Conservation (phyloP, 352 stramenopile genomes). For the Pythium folliculosum region DNA sequence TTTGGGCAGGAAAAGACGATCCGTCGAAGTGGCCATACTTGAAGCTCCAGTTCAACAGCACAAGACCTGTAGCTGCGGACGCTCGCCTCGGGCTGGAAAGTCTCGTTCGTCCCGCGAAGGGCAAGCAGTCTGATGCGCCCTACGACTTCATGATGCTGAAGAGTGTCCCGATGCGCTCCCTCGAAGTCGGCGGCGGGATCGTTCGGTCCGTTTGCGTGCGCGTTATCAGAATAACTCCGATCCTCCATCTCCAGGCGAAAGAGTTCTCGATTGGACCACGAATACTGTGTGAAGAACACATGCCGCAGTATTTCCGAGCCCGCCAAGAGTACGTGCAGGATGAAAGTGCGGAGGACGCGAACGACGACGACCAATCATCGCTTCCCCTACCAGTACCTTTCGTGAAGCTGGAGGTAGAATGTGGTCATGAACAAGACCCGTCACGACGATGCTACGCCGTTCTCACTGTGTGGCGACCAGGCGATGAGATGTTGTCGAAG, state of each 20-base stretch:
- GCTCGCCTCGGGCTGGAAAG: conserved; percentile 52
- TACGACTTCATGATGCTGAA: conserved; percentile 57
- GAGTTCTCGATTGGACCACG: conserved; percentile 59
- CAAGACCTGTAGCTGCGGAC: conserved; percentile 45
- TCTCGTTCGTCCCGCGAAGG: conserved; percentile 26
- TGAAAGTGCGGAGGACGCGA: neutral
- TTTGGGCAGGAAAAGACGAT: conserved; percentile 50
- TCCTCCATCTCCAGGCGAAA: conserved; percentile 70
- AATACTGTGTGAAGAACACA: conserved; percentile 67
- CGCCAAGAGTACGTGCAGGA: conserved; percentile 24
- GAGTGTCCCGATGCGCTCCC: conserved; percentile 57
- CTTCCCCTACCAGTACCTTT: conserved; percentile 55
- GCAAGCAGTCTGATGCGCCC: conserved; percentile 4
- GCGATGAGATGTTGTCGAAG: conserved; percentile 49
- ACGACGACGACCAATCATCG: conserved; percentile 5
- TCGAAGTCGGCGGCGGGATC: conserved; percentile 65
- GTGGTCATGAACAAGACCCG: conserved; percentile 38
- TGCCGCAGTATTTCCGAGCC: conserved; percentile 50
- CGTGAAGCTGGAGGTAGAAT: conserved; percentile 68
- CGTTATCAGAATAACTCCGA: conserved; percentile 51
- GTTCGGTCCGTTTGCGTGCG: conserved; percentile 58
- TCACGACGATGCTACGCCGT: conserved; percentile 33
- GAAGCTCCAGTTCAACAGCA: conserved; percentile 70
- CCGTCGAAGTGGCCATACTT: conserved; percentile 56
- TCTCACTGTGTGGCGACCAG: conserved; percentile 67